These are phyloP conservation scores for Ambrosiella xylebori DNA, from an alignment of 2,329 filamentous ascomycete genomes.

Conservation along the genomic window DNA sequence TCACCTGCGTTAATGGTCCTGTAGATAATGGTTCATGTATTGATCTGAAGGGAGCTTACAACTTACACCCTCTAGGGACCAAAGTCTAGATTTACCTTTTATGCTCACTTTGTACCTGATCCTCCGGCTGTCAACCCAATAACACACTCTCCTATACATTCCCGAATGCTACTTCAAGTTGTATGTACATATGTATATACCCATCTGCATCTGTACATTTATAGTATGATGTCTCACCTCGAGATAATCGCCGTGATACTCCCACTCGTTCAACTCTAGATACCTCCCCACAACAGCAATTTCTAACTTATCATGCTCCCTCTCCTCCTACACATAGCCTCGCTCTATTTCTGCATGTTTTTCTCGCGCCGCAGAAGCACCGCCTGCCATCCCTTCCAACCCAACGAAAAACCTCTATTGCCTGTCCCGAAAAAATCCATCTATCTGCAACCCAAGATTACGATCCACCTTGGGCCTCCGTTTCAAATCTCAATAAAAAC, in stretches of 20 bases:
- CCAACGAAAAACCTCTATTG: not conserved
- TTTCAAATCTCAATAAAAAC: not conserved
- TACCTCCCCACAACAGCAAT: not conserved
- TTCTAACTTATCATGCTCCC: not conserved
- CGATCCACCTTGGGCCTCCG: not conserved
- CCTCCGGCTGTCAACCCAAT: not conserved
- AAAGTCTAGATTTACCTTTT: not conserved
- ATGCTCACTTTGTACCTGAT: not conserved
- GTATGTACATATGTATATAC: not conserved
- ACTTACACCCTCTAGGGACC: not conserved
- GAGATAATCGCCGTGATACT: not conserved
- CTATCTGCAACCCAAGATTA: not conserved
- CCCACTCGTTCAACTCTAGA: too few relatives aligned
- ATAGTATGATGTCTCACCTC: not conserved
- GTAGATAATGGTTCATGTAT: too few relatives aligned
- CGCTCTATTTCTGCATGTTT: not conserved
- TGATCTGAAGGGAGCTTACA: too few relatives aligned
- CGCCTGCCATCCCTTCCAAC: not conserved
- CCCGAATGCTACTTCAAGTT: not conserved
- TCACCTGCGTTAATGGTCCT: too few relatives aligned
- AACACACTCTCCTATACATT: not conserved
- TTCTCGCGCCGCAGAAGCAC: not conserved
- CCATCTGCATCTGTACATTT: not conserved
- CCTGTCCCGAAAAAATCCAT: not conserved
- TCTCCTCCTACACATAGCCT: not conserved